phyloP scores from a whole-genome alignment of 2,329 filamentous ascomycete genomes.

The Diaporthe destruens region DNA sequence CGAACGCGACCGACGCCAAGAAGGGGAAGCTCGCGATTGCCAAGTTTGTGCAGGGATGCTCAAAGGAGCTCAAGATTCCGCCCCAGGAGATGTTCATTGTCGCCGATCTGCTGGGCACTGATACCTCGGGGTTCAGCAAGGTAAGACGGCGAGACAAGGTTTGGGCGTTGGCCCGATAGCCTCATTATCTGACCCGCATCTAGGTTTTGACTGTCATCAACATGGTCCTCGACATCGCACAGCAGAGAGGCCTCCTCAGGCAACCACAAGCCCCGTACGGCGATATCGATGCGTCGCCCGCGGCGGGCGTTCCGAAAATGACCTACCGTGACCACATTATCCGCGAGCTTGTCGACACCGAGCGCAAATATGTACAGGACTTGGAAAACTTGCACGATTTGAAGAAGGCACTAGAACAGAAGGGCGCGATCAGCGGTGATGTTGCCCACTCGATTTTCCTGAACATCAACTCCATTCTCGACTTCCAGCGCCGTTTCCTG shows the following conservation, averaged over 20 bases:
- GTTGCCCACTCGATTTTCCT: slow-evolving; percentile 94
- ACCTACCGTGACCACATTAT: slow-evolving; percentile 88
- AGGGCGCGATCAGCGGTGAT: slow-evolving; percentile 88
- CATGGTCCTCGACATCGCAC: slow-evolving; percentile 87
- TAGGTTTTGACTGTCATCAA: slow-evolving; percentile 93
- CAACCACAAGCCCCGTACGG: slow-evolving; percentile 64
- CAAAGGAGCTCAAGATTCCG: slow-evolving; percentile 83
- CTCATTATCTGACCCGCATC: slow-evolving; percentile 8
- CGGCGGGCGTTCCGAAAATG: slow-evolving; percentile 73
- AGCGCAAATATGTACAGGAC: slow-evolving; percentile 98
- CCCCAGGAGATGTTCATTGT: slow-evolving; percentile 91
- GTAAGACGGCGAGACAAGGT: slow-evolving; percentile 56
- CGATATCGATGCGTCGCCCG: slow-evolving; percentile 48
- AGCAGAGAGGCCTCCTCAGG: slow-evolving; percentile 80
- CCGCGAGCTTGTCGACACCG: slow-evolving; percentile 91
- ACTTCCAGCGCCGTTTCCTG: slow-evolving; percentile 94
- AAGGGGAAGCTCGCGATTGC: slow-evolving; percentile 89
- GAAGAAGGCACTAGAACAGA: slow-evolving; percentile 90
- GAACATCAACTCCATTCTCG: slow-evolving; percentile 93
- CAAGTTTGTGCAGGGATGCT: slow-evolving; percentile 91
- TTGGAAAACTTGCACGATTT: slow-evolving; percentile 92
- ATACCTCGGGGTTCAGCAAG: slow-evolving; percentile 98
- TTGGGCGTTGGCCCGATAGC: neutral
- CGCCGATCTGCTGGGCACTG: slow-evolving; percentile 89
- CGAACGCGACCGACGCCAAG: slow-evolving; percentile 73